phyloP scores from a whole-genome alignment of 768 basidiomycete species.

The Trametes coccinea region DNA sequence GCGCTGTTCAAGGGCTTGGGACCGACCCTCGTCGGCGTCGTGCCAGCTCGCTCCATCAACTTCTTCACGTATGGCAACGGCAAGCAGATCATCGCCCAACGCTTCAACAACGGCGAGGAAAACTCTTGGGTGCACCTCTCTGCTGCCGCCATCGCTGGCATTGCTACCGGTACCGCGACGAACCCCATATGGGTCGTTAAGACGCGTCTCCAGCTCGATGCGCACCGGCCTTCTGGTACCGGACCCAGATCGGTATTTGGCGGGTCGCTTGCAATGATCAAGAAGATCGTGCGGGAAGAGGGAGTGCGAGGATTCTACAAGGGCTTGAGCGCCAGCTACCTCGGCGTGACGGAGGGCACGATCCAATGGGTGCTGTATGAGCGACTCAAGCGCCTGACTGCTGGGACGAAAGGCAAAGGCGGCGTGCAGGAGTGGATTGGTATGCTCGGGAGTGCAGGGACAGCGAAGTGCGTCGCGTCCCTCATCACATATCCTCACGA shows the following conservation, averaged over 20 bases:
- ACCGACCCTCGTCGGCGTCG: constrained; percentile 90
- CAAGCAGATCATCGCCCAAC: constrained; percentile 84
- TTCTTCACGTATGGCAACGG: constrained; percentile 98
- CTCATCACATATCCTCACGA: constrained; percentile 98
- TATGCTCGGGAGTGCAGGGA: constrained; percentile 88
- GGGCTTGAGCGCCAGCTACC: constrained; percentile 90
- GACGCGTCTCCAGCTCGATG: constrained; percentile 81
- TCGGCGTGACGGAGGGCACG: constrained; percentile 93
- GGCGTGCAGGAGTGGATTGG: constrained; percentile 69
- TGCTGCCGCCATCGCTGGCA: constrained; percentile 84
- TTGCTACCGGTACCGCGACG: constrained; percentile 85
- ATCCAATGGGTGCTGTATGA: constrained; percentile 99
- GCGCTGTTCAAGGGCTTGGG: constrained; percentile 95
- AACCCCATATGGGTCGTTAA: constrained; percentile 99
- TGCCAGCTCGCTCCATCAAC: constrained; percentile 95
- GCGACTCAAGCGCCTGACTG: constrained; percentile 73
- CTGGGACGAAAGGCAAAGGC: constrained; percentile 53
- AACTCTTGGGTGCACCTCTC: constrained; percentile 83
- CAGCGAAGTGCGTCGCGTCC: constrained; percentile 91
- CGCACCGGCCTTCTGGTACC: constrained; percentile 1
- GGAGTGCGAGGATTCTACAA: constrained; percentile 91
- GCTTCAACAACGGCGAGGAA: constrained; percentile 78
- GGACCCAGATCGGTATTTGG: constrained; percentile 40
- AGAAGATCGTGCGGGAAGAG: constrained; percentile 75
- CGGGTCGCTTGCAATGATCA: constrained; percentile 62